Conservation (phyloP, 768 basidiomycete genomes). For the Chalciporus piperatus region DNA sequence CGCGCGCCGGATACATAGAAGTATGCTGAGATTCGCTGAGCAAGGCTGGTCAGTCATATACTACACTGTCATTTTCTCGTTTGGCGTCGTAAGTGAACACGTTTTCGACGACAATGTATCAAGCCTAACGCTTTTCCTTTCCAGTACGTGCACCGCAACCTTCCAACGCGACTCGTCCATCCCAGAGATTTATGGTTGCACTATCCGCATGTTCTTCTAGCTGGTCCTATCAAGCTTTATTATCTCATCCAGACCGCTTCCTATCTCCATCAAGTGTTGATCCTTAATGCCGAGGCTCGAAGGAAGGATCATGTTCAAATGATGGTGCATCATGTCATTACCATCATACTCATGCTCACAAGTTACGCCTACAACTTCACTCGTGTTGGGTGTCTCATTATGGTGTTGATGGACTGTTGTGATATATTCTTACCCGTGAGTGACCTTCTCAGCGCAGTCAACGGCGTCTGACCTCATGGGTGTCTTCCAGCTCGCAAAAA, state of each 20-base stretch:
- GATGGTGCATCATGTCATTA: constrained; percentile 95
- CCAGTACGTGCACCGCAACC: constrained; percentile 76
- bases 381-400: constrained; percentile 84
- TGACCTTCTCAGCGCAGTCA: constrained; percentile 9
- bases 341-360: constrained; percentile 67
- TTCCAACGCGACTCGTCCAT: constrained; percentile 64
- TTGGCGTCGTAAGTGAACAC: constrained; percentile 77
- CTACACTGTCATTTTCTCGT: constrained; percentile 69
- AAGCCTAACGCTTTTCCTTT: constrained; percentile 8
- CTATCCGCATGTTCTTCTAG: constrained; percentile 81
- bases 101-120: constrained; percentile 5
- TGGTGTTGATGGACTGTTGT: constrained; percentile 91
- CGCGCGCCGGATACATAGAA: constrained; percentile 60
- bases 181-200: constrained; percentile 68
- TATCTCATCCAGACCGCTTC: constrained; percentile 85
- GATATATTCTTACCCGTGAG: constrained; percentile 91
- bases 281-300: constrained; percentile 89
- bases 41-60: constrained; percentile 91
- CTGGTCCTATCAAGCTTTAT: constrained; percentile 85
- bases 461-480: constrained; percentile 4
- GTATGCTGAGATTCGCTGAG: constrained; percentile 86
- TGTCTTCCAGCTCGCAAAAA: constrained; percentile 75
- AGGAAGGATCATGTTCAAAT: constrained; percentile 94
- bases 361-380: constrained; percentile 87
- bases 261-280: constrained; percentile 88